Percentiles rank a stretch among this genome's conserved stretches.
Evolutionary conservation across 352 stramenopile genomes (phyloP).

Genomic region (Phytophthora vignae): DNA sequence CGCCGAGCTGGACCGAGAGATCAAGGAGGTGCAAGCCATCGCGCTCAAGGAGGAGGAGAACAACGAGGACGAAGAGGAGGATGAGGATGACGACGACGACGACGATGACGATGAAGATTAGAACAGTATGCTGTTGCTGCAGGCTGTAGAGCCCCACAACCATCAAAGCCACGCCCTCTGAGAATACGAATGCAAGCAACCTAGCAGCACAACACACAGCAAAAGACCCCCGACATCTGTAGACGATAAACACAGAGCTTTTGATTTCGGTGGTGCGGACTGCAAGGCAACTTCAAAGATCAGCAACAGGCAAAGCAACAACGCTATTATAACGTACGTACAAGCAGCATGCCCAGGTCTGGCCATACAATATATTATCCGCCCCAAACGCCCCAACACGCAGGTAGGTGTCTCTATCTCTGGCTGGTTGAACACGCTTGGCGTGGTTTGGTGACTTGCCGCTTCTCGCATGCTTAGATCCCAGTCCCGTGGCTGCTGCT

Average conservation of each 20-base stretch:
- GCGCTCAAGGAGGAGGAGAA: slow-evolving; percentile 58
- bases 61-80: slow-evolving; percentile 40
- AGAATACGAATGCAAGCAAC: neutral
- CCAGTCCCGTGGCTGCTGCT: slow-evolving; percentile 20
- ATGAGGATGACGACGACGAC: slow-evolving; percentile 36
- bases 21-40: slow-evolving; percentile 73
- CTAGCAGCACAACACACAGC: neutral
- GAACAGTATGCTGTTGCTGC: slow-evolving; percentile 6
- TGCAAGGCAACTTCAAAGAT: neutral
- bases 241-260: slow-evolving; percentile 7
- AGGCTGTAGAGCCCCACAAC: neutral
- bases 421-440: slow-evolving; percentile 12
- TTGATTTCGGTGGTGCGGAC: neutral
- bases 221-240: neutral
- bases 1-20: slow-evolving; percentile 72
- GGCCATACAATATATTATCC: slow-evolving; percentile 39
- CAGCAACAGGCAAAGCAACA: slow-evolving; percentile 1
- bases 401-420: slow-evolving; percentile 3
- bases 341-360: slow-evolving; percentile 32
- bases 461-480: slow-evolving; percentile 25
- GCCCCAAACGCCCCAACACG: slow-evolving; percentile 10
- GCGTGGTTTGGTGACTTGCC: slow-evolving; percentile 27
- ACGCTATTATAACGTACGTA: neutral
- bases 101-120: slow-evolving; percentile 38
- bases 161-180: neutral